phyloP scores from a whole-genome alignment of 495 filamentous ascomycete species.

The Penicillium coprophilum region DNA sequence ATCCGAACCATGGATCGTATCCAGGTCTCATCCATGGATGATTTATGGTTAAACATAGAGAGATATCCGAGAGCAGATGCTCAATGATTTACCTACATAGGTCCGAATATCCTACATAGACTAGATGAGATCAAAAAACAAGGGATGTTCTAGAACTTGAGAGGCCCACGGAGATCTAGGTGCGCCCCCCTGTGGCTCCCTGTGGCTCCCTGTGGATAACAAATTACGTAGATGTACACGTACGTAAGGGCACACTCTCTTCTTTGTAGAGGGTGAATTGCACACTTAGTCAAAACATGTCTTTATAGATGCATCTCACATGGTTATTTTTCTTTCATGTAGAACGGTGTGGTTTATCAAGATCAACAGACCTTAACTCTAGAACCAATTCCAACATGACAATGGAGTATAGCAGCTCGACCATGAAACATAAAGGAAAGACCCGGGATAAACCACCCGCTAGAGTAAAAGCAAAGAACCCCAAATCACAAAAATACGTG shows the following conservation, averaged over 20 bases:
- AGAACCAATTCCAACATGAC: constrained; percentile 10
- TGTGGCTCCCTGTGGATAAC: too few species aligned
- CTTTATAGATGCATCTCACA: not conserved
- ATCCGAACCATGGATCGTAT: not conserved
- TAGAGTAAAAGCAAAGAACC: constrained; percentile 14
- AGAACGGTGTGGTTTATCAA: not conserved
- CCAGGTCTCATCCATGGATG: too few species aligned
- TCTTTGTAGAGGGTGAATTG: not conserved
- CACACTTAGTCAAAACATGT: not conserved
- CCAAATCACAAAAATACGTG: constrained; percentile 22
- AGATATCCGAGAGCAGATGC: too few species aligned
- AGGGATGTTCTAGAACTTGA: too few species aligned
- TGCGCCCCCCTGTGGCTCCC: too few species aligned
- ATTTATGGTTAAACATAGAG: too few species aligned
- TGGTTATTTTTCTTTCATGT: not conserved
- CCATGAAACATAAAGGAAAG: constrained; percentile 12
- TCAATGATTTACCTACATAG: too few species aligned
- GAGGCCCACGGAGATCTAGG: too few species aligned
- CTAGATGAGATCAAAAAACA: too few species aligned
- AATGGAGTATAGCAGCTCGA: constrained; percentile 6
- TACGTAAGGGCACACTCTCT: not conserved
- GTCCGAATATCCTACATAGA: too few species aligned
- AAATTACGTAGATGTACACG: not conserved
- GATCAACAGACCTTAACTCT: not conserved
- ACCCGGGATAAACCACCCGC: constrained; percentile 20